Evolutionary conservation across 2,329 filamentous ascomycete genomes (phyloP), one percentile per base, ranked within the genome.

Genomic region (Fusarium mangiferae): DNA sequence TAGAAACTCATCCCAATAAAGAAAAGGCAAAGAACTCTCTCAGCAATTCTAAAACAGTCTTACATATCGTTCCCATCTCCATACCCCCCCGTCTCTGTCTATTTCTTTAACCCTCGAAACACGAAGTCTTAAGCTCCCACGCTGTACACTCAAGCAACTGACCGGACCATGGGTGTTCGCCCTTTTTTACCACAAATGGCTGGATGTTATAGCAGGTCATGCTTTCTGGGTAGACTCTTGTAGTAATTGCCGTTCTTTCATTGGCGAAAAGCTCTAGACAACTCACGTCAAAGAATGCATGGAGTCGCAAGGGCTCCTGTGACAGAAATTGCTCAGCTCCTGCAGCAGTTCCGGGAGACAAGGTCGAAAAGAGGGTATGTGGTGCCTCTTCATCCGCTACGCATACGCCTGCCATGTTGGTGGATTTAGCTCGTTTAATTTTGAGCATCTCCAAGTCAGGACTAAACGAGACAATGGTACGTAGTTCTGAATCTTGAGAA

Each of bases 251-350:
- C 13, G 54, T 57, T 13, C 54, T 57, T 9, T 26, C 3, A 15
- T 57, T 57, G 28, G 39, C 54, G 2, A 57, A 57, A 20, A 57
- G 54, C n/a, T 57, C 54, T 4, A 57, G 10, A 5, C 54, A 35
- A 11, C 54, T 57, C n/a, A 57, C 28, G 8, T 57, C 54, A 17
- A 57, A 57, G n/a, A 45, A 45, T 35, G 5, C 54, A 0, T 22
- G 12, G 13, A 57, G 39, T 9, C 28, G 13, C 2, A 57, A 45
- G 4, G 39, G 28, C 39, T 57, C 54, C 7, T 45, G 28, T 0
- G 15, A n/a, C 2, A 7, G 1, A 10, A 2, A 2, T 9, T 9
- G 6, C 7, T 35, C 22, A 45, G 12, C 14, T 41, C 5, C 5
- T 41, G 26, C 15, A 4, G 3, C 9, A 12, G 28, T 44, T 22